Evolutionary conservation across 371 early-diverging fungal genomes (phyloP).

Genomic region (Capillidium heterosporum): DNA sequence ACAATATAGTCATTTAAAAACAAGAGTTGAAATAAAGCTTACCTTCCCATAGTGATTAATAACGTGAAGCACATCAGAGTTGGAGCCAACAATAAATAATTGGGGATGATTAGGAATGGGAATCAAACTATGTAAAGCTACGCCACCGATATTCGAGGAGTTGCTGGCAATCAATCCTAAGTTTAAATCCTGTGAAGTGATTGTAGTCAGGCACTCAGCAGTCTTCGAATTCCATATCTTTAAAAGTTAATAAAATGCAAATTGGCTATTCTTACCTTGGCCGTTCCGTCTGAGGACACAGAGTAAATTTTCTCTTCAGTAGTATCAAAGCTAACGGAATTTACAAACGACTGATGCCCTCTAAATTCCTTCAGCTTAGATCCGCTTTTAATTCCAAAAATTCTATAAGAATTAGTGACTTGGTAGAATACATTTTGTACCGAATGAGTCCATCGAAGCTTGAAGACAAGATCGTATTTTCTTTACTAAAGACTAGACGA

Average conservation of each 20-base stretch:
- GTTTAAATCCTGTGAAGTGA: not conserved
- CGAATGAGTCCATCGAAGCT: slow-evolving; percentile 63
- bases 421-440: slow-evolving; percentile 11
- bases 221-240: not conserved
- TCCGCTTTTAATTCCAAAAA: slow-evolving; percentile 78
- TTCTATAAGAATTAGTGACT: slow-evolving; percentile 13
- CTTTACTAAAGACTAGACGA: slow-evolving; percentile 47
- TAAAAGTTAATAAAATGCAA: too few species aligned
- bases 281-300: slow-evolving; percentile 71
- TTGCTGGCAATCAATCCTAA: not conserved
- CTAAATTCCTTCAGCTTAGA: slow-evolving; percentile 71
- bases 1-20: not conserved
- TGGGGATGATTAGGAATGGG: not conserved
- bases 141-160: not conserved
- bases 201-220: not conserved
- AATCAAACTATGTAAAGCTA: not conserved
- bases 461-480: slow-evolving; percentile 50
- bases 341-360: slow-evolving; percentile 79
- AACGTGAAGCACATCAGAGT: not conserved
- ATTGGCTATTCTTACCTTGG: slow-evolving; percentile 32
- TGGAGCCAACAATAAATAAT: not conserved
- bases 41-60: not conserved
- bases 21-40: not conserved
- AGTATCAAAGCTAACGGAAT: slow-evolving; percentile 43
- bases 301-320: slow-evolving; percentile 50